Evolutionary conservation across 2,329 filamentous ascomycete species (phyloP).

Genomic region (Alternaria brassicae): DNA sequence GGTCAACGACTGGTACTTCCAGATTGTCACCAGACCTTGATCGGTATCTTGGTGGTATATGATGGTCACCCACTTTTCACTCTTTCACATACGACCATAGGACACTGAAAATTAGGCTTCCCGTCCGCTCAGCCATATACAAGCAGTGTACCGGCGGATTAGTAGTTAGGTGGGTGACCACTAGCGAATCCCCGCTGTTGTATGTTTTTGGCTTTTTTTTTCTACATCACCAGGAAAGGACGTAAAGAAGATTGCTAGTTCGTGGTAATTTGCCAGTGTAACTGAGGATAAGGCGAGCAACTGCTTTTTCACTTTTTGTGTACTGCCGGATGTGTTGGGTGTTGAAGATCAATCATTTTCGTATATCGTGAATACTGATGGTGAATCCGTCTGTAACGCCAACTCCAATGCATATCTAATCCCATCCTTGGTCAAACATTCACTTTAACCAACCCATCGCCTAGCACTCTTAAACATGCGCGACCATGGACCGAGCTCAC

Average conservation of each 20-base stretch:
- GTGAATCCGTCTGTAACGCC: conserved; percentile 5
- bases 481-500: conserved; percentile 83
- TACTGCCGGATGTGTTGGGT: background rate
- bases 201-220: background rate
- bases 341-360: conserved; percentile 6
- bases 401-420: background rate
- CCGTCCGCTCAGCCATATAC: background rate
- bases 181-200: background rate
- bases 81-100: background rate
- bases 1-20: background rate
- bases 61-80: too few species aligned
- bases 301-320: background rate
- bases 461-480: conserved; percentile 87
- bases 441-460: conserved; percentile 75
- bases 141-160: background rate
- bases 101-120: background rate
- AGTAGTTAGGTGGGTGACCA: background rate
- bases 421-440: background rate
- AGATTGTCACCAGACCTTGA: too few species aligned
- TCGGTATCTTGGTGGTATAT: too few species aligned
- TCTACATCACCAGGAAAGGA: background rate
- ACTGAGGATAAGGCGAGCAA: background rate
- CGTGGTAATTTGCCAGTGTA: background rate
- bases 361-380: conserved; percentile 1
- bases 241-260: background rate